phyloP scores from a whole-genome alignment of 306 rosid genomes.

The Casuarina equisetifolia region DNA sequence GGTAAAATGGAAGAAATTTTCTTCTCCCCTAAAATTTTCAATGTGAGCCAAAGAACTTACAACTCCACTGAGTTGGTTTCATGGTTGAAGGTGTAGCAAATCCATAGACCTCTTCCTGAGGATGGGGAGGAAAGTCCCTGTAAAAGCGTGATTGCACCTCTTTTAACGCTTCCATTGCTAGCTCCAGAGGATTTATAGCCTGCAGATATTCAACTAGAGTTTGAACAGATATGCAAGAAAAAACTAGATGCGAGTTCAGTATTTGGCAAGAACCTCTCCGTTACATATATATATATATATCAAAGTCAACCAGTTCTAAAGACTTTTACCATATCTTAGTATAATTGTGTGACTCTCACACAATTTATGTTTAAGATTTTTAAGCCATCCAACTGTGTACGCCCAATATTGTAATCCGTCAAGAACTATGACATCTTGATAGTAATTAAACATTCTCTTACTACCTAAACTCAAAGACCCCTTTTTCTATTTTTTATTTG shows the following conservation, averaged over 20 bases:
- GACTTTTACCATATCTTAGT: neutral
- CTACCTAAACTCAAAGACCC: neutral
- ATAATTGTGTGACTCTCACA: neutral
- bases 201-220: slow-evolving; percentile 35
- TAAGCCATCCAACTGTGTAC: neutral
- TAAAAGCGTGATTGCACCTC: slow-evolving; percentile 76
- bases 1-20: slow-evolving; percentile 8
- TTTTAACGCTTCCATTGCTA: slow-evolving; percentile 90
- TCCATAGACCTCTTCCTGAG: slow-evolving; percentile 73
- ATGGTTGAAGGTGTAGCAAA: slow-evolving; percentile 95
- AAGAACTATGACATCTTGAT: neutral
- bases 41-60: slow-evolving; percentile 49
- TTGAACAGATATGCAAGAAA: slow-evolving; percentile 14
- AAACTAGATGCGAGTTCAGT: slow-evolving; percentile 15
- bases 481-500: neutral
- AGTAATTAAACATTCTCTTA: neutral
- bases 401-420: neutral
- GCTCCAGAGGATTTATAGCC: slow-evolving; percentile 89
- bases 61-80: slow-evolving; percentile 98
- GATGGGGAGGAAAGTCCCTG: slow-evolving; percentile 91
- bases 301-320: slow-evolving; percentile 1
- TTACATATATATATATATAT: neutral
- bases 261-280: neutral
- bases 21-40: neutral
- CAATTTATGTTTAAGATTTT: neutral